Evolutionary conservation across 129 eudicot genomes (phyloP).

Genomic region (Chrysanthemum makinoi): DNA sequence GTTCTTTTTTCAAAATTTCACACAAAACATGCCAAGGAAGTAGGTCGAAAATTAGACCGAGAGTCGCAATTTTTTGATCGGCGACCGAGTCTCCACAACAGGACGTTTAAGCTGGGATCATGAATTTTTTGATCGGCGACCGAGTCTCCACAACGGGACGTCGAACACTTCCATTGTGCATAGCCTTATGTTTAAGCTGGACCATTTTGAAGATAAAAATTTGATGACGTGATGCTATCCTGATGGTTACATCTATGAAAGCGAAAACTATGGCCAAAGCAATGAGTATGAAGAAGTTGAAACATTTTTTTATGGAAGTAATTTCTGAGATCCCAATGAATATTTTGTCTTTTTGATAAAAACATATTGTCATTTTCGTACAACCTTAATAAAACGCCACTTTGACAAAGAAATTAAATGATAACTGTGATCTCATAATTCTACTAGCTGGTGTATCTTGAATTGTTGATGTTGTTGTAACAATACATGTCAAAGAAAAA

Average conservation of each 20-base stretch:
- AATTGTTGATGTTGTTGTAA: background rate
- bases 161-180: background rate
- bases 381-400: background rate
- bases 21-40: no score
- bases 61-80: no score
- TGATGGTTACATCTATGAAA: background rate
- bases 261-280: conserved; percentile 9
- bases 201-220: conserved; percentile 7
- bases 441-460: background rate
- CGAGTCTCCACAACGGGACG: no score
- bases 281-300: background rate
- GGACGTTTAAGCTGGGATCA: no score
- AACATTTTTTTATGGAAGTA: background rate
- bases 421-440: background rate
- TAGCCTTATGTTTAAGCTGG: background rate
- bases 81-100: no score
- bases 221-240: conserved; percentile 10
- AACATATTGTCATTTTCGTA: background rate
- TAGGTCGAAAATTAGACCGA: no score
- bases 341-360: background rate
- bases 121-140: no score
- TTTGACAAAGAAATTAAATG: background rate
- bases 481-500: background rate
- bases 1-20: no score
- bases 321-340: background rate